Evolutionary conservation across 2,329 filamentous ascomycete genomes (phyloP).

Genomic region (Pseudogymnoascus sp.): DNA sequence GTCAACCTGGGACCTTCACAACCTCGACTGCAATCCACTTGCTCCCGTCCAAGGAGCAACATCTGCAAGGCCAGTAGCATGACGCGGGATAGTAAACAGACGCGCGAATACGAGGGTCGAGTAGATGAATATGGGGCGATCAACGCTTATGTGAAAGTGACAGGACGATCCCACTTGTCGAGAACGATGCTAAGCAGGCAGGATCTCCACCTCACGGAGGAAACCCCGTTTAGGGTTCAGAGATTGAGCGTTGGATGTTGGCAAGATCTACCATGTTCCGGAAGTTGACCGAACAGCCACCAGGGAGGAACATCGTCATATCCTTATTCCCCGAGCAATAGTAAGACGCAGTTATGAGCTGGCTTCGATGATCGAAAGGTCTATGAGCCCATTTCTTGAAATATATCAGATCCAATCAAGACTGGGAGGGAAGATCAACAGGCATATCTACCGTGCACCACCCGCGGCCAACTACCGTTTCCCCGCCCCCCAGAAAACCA

Average conservation of each 20-base stretch:
- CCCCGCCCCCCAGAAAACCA: not conserved
- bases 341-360: not conserved
- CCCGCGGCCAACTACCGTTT: constrained; percentile 1
- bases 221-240: not conserved
- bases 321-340: not conserved
- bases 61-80: not conserved
- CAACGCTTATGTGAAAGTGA: constrained; percentile 3
- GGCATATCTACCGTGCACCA: not conserved
- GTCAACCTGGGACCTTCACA: not conserved
- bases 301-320: not conserved
- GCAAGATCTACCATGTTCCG: not conserved
- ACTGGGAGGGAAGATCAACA: not conserved
- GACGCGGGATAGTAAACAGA: not conserved
- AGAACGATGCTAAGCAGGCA: not conserved
- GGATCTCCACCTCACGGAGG: not conserved
- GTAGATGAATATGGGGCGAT: not conserved
- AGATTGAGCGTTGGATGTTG: not conserved
- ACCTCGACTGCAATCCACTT: not conserved
- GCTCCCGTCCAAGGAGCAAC: not conserved
- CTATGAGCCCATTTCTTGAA: not conserved
- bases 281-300: not conserved
- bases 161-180: constrained; percentile 1
- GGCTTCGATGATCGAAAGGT: not conserved
- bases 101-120: not conserved
- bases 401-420: constrained; percentile 1